A percentile compares a stretch with the other conserved stretches of the same genome.
phyloP scores from a whole-genome alignment of 2,329 filamentous ascomycete species.

The Xylogone sp. region DNA sequence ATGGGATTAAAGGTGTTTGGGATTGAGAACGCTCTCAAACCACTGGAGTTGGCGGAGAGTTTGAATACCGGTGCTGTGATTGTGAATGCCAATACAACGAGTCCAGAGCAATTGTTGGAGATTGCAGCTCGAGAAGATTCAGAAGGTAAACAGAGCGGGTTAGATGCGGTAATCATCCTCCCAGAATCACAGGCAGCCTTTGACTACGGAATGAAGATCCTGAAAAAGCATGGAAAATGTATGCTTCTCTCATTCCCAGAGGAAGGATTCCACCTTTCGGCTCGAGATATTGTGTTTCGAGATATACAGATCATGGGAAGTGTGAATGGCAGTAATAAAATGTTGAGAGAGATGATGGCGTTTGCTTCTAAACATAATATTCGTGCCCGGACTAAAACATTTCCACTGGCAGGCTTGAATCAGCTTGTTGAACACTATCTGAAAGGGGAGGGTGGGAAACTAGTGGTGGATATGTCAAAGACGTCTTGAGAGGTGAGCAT shows the following conservation, averaged over 20 bases:
- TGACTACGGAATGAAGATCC: conserved; percentile 39
- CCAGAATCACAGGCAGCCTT: conserved; percentile 43
- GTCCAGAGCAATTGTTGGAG: conserved; percentile 15
- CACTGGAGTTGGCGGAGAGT: conserved; percentile 32
- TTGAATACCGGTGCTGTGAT: conserved; percentile 29
- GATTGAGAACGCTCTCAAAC: conserved; percentile 39
- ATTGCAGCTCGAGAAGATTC: conserved; percentile 24
- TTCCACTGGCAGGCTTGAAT: conserved; percentile 32
- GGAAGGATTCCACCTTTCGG: conserved; percentile 37
- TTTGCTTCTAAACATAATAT: conserved; percentile 33
- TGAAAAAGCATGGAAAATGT: conserved; percentile 40
- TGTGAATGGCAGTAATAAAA: conserved; percentile 37
- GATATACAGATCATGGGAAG: conserved; percentile 38
- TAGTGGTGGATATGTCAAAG: conserved; percentile 33
- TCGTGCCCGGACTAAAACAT: conserved; percentile 30
- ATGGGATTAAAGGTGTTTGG: conserved; percentile 63
- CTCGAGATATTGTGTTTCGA: conserved; percentile 38
- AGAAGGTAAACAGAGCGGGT: conserved; percentile 35
- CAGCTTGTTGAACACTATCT: conserved; percentile 40
- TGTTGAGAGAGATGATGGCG: conserved; percentile 35
- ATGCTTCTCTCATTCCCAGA: conserved; percentile 43
- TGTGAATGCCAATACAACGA: conserved; percentile 33
- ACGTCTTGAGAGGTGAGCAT: background rate
- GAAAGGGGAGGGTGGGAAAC: conserved; percentile 39
- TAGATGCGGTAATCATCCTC: conserved; percentile 42